Evolutionary conservation across 176 grass and related monocot genomes (phyloP).

Genomic region (Aegilops bicornis): DNA sequence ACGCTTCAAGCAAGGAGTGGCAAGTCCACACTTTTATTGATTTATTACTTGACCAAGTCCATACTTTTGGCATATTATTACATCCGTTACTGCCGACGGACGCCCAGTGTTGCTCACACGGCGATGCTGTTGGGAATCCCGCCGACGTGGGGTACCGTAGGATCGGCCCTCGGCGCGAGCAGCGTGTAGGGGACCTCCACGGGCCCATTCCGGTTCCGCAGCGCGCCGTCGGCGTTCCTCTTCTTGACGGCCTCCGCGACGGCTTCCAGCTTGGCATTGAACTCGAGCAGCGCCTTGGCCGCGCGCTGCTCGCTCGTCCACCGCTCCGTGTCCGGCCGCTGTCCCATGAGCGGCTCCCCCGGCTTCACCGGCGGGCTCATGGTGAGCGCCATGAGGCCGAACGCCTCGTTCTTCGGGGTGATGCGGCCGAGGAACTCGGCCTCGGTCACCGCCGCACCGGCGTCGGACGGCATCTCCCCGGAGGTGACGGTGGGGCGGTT

Average conservation of each 20-base stretch:
- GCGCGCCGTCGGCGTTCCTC: background rate
- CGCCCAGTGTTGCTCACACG: too few relatives aligned
- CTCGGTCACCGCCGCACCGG: background rate
- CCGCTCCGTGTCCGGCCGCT: background rate
- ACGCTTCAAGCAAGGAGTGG: too few relatives aligned
- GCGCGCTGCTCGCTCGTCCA: background rate
- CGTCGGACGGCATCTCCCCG: background rate
- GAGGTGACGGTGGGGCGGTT: background rate
- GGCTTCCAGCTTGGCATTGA: background rate
- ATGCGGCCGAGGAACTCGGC: background rate
- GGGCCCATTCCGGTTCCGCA: background rate
- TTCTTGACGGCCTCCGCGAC: background rate
- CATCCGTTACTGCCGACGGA: too few relatives aligned
- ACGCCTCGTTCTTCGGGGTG: background rate
- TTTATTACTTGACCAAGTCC: too few relatives aligned
- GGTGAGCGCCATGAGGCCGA: background rate
- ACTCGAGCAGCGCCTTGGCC: background rate
- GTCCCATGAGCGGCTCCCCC: background rate
- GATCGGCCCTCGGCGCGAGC: background rate
- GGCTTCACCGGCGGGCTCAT: background rate
- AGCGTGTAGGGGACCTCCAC: background rate
- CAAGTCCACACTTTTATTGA: too few relatives aligned
- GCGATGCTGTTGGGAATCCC: background rate
- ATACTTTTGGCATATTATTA: too few relatives aligned
- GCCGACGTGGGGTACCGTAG: background rate